Conservation (phyloP, 495 filamentous ascomycete species). For the Penicillium pancosmium region DNA sequence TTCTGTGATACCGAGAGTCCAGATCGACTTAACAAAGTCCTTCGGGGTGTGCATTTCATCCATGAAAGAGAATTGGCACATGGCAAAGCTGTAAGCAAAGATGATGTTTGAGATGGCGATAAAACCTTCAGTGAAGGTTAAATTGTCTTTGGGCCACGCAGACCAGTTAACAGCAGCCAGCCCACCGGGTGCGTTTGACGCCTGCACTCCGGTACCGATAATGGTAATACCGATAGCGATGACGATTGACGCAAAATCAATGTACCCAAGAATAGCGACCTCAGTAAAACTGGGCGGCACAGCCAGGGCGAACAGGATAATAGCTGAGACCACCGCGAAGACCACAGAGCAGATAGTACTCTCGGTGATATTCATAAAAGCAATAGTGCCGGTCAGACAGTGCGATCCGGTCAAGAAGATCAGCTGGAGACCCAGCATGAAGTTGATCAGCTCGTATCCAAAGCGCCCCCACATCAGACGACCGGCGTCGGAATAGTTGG, state of each 20-base stretch:
- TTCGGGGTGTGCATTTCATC: constrained; percentile 71
- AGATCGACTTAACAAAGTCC: constrained; percentile 65
- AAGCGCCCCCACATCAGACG: constrained; percentile 63
- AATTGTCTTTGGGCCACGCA: constrained; percentile 35
- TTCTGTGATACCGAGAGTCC: constrained; percentile 60
- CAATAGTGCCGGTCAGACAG: constrained; percentile 70
- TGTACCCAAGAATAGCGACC: constrained; percentile 62
- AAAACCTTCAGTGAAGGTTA: constrained; percentile 45
- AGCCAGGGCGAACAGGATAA: constrained; percentile 61
- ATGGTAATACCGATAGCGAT: constrained; percentile 70
- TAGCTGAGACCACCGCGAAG: constrained; percentile 63
- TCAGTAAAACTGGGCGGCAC: constrained; percentile 59
- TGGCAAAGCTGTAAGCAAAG: constrained; percentile 66
- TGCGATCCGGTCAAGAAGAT: constrained; percentile 73
- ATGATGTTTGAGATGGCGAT: constrained; percentile 71
- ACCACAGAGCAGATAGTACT: constrained; percentile 63
- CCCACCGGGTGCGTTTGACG: constrained; percentile 35
- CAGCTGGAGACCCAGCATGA: constrained; percentile 62
- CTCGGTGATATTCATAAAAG: constrained; percentile 62
- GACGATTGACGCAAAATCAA: constrained; percentile 66
- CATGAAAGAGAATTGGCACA: constrained; percentile 72
- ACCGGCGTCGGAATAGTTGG: constrained; percentile 68
- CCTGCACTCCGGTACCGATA: constrained; percentile 59
- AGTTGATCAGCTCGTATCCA: constrained; percentile 64
- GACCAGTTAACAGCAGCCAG: constrained; percentile 41